phyloP scores from a whole-genome alignment of 208 protist species.

The Leishmania tarentolae region DNA sequence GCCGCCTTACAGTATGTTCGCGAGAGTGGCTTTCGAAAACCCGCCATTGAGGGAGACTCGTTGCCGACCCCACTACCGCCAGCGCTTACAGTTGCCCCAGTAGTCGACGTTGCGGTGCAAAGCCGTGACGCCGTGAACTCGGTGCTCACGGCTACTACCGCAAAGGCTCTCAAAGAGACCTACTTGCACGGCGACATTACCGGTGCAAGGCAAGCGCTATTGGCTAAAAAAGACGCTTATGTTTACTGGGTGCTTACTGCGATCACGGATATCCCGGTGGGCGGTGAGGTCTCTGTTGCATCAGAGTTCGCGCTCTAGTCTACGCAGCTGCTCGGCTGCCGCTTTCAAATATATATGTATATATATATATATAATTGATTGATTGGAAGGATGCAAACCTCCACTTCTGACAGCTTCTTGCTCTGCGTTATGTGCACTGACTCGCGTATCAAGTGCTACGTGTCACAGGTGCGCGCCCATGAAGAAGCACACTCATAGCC shows the following conservation, averaged over 20 bases:
- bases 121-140: not conserved
- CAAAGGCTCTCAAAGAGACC: slow-evolving; percentile 21
- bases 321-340: not conserved
- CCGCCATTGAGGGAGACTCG: not conserved
- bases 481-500: not conserved
- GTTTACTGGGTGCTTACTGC: slow-evolving; percentile 29
- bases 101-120: slow-evolving; percentile 19
- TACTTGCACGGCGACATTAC: slow-evolving; percentile 22
- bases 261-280: slow-evolving; percentile 6
- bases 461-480: not conserved
- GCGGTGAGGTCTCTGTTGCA: slow-evolving; percentile 6
- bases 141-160: slow-evolving; percentile 8
- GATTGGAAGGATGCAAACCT: not conserved
- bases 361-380: too few species aligned
- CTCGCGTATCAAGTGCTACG: not conserved
- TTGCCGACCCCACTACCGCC: not conserved
- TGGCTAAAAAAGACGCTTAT: slow-evolving; percentile 19
- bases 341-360: too few species aligned
- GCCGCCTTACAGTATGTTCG: slow-evolving; percentile 33
- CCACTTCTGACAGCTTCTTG: not conserved
- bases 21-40: slow-evolving; percentile 22
- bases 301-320: slow-evolving; percentile 1
- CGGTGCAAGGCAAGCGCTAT: slow-evolving; percentile 30
- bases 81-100: slow-evolving; percentile 14
- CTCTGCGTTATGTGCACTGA: not conserved